phyloP scores from a whole-genome alignment of 1,284 basidiomycete genomes.

The Ganoderma meredithae region DNA sequence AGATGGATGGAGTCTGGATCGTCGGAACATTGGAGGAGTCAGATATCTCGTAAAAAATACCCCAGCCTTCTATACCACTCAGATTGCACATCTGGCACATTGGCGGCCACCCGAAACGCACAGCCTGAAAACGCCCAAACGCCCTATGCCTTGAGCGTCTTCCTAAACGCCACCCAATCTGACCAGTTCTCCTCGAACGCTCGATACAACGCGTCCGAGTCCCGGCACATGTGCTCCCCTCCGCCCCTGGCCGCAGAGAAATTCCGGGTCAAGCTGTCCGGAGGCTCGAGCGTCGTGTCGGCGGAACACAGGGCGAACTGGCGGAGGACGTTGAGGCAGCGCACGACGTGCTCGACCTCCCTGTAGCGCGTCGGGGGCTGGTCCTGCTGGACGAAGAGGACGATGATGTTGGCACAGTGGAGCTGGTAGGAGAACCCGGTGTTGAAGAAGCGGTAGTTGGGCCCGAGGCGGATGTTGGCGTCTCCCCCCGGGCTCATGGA shows the following conservation, averaged over 20 bases:
- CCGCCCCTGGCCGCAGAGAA: conserved; percentile 20
- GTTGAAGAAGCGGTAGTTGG: conserved; percentile 34
- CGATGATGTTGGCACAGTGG: conserved; percentile 36
- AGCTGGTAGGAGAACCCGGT: conserved; percentile 36
- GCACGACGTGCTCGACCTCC: conserved; percentile 24
- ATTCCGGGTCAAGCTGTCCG: conserved; percentile 28
- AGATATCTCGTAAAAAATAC: not conserved
- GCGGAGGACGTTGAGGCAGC: conserved; percentile 39
- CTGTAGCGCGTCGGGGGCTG: conserved; percentile 15
- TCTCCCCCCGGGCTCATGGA: conserved; percentile 30
- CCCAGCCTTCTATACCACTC: not conserved
- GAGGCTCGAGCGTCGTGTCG: conserved; percentile 45
- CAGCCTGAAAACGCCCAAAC: not conserved
- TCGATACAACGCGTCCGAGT: conserved; percentile 27
- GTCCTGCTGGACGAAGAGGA: conserved; percentile 25
- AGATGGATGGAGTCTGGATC: not conserved
- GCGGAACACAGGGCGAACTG: conserved; percentile 45
- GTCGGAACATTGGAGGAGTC: not conserved
- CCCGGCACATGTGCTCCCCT: conserved; percentile 25
- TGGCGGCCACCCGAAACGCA: not conserved
- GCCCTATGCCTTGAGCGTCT: conserved; percentile 5
- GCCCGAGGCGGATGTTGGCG: conserved; percentile 35
- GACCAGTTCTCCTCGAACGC: conserved; percentile 32
- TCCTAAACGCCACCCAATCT: conserved; percentile 25
- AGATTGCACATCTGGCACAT: not conserved